Evolutionary conservation across 2,329 filamentous ascomycete genomes (phyloP), one percentile per base, ranked within the genome.

Genomic region (Diplodia seriata): DNA sequence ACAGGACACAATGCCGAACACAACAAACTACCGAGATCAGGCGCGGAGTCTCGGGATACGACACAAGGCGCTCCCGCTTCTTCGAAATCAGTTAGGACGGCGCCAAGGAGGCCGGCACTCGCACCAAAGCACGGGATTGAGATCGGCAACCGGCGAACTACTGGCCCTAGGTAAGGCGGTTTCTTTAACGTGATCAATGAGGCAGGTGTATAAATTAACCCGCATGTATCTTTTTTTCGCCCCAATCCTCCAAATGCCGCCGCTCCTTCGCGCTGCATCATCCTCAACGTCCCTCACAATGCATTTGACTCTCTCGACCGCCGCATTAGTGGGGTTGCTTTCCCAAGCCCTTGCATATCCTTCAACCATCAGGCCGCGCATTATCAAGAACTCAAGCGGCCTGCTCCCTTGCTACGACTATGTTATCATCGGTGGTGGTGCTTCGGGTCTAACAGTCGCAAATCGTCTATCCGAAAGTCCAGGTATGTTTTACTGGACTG

Each of bases 391-490:
- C 8, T 49, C 57, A 9, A 49, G 23, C 6, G 57, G 57, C 26
- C 40, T 62, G 8, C 43, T 62, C 26, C 43, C 57, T 12, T 62
- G 40, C 43, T 62, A 62, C 29, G 36, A 68, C 20, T 68, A 63
- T 29, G 55, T 68, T 54, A 23, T 72, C 12, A 43, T 71, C 36
- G 70, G 70, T n/a, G 70, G 71, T 38, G 71, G 71, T n/a, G 67
- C 68, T 9, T 68, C 70, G 4, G 70, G 71, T 3, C 61, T 72
- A 26, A 66, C 69, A 2, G 68, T 69, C n/a, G 71, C 70, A n/a
- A 68, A 69, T 51, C 70, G 71, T 29, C 70, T 81, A 7, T 72
- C 76, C 31, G 74, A 76, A 53, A 40, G 59, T 38, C 63, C 71
- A 50, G 57, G 57, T 62, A 36, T 50, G 57, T 50, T 3, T 29